Evolutionary conservation across 768 basidiomycete genomes (phyloP).

Genomic region (Suillus fuscotomentosus): DNA sequence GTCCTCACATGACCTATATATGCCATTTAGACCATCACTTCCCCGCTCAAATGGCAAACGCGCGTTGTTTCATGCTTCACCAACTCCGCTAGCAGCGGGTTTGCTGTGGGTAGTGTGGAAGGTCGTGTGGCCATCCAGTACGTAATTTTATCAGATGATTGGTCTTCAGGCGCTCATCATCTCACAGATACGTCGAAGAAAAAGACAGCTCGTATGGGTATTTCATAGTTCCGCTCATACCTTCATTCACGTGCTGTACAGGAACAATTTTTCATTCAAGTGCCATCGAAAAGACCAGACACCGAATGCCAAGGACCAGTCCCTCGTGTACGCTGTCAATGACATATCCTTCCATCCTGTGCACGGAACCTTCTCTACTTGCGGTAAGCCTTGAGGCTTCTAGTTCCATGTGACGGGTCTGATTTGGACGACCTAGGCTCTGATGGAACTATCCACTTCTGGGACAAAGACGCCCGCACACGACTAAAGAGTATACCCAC

Average conservation of each 20-base stretch:
- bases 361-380: slow-evolving; percentile 84
- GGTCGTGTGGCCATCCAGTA: slow-evolving; percentile 96
- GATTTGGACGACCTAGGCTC: slow-evolving; percentile 44
- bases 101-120: slow-evolving; percentile 84
- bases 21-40: slow-evolving; percentile 61
- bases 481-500: slow-evolving; percentile 76
- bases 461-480: slow-evolving; percentile 92
- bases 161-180: neutral
- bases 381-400: slow-evolving; percentile 45
- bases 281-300: slow-evolving; percentile 65
- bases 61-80: slow-evolving; percentile 84
- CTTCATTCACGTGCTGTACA: slow-evolving; percentile 20
- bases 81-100: slow-evolving; percentile 61
- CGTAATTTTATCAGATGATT: slow-evolving; percentile 30
- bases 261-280: slow-evolving; percentile 88
- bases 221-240: neutral
- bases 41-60: slow-evolving; percentile 94
- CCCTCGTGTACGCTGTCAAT: slow-evolving; percentile 80
- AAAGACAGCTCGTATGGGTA: slow-evolving; percentile 67
- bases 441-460: slow-evolving; percentile 88
- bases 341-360: slow-evolving; percentile 84
- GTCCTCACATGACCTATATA: slow-evolving; percentile 2
- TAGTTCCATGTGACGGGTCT: slow-evolving; percentile 5
- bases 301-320: slow-evolving; percentile 59
- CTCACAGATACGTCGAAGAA: slow-evolving; percentile 76